Base-by-base conservation (phyloP, 2,329 filamentous ascomycete genomes). In the Leptographium flavum region DNA sequence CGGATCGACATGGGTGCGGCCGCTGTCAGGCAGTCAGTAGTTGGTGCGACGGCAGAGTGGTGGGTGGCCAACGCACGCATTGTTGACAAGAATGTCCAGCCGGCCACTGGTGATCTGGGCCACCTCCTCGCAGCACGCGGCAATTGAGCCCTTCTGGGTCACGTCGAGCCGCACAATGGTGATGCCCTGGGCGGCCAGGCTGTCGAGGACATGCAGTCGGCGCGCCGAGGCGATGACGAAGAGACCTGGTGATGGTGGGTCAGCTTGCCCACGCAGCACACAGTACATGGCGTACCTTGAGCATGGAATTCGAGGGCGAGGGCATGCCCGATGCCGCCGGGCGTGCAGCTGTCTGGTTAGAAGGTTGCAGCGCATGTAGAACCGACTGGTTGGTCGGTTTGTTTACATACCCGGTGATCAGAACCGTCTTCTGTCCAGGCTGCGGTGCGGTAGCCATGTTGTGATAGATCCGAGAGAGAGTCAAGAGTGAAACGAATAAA, bases 11-110 rank as follows among this genome's bases (percentile, higher is more conserved):
- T 72, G 66, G 3, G 67, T 69, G 45, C 68, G 65, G 45, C 71
- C 71, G 33, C 71, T 74, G 21, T 21, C 33, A 36, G 17, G 10
- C 10, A 37, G 4, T 15, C 21, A 8, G 33, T 14, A 23, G 17
- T 10, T 4, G 27, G 31, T 7, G 19, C 7, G 13, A 31, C n/a
- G 19, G 30, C 11, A 11, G 5, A 30, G n/a, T 19, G 8, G 14
- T 15, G 14, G 23, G 9, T 10, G 4, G n/a, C n/a, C 11, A 13
- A 54, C 65, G 49, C 50, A 75, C 70, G 74, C 73, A 49, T 78
- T 78, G 58, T 77, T 78, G 41, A 78, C 65, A 17, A 78, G 69
- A 39, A 77, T 67, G 50, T 78, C 73, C 5, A 78, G 66, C 39
- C 60, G 68, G 14, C 73, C 73, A 9, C 64, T 64, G 2, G 70